phyloP scores from a whole-genome alignment of 2,329 filamentous ascomycete genomes.

The Zymoseptoria brevis region DNA sequence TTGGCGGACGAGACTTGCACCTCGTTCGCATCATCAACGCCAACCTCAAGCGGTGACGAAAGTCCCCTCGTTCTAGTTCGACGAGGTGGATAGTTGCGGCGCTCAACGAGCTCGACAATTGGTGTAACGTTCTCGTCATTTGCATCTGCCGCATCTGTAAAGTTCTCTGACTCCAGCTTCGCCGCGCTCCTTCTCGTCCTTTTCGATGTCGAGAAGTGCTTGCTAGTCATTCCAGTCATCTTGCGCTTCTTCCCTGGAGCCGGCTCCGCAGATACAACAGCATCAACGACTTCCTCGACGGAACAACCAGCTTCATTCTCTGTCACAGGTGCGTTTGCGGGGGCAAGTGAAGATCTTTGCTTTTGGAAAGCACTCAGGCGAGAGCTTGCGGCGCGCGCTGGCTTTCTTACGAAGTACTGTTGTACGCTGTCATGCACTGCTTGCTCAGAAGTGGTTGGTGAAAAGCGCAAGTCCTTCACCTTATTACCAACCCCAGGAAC shows the following conservation, averaged over 20 bases:
- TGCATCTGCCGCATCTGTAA: background rate
- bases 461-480: background rate
- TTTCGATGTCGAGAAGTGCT: conserved; percentile 26
- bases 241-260: conserved; percentile 19
- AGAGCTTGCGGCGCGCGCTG: background rate
- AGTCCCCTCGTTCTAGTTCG: background rate
- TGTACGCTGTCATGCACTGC: background rate
- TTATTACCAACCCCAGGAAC: background rate
- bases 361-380: background rate
- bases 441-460: background rate
- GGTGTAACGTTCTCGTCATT: background rate
- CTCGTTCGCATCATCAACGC: background rate
- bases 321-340: background rate
- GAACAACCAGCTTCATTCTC: background rate
- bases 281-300: background rate
- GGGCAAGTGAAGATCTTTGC: background rate
- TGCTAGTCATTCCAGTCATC: conserved; percentile 27
- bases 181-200: background rate
- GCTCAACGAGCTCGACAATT: background rate
- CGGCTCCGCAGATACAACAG: background rate
- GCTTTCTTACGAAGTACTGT: background rate
- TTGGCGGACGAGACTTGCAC: background rate
- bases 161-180: background rate
- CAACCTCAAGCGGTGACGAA: background rate
- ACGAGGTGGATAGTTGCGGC: background rate